These are phyloP conservation scores for Sextonia rubra DNA, from an alignment of 164 flowering plant species.

Conservation along the genomic window DNA sequence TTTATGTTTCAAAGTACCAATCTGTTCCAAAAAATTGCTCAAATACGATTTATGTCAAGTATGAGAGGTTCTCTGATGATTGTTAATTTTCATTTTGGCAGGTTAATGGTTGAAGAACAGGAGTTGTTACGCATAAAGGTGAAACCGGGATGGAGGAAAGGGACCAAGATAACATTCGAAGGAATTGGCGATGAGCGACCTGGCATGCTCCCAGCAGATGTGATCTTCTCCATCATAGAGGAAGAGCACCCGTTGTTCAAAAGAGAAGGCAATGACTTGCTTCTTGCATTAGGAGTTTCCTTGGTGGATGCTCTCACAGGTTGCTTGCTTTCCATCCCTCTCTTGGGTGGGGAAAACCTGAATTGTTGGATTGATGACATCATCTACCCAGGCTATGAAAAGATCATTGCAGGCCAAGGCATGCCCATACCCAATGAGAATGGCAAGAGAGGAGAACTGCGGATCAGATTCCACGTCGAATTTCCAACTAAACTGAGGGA, in stretches of 20 bases:
- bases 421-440: slow-evolving; percentile 56
- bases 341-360: slow-evolving; percentile 62
- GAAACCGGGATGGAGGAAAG: slow-evolving; percentile 84
- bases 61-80: not conserved
- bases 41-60: not conserved
- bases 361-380: slow-evolving; percentile 39
- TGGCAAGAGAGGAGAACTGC: slow-evolving; percentile 52
- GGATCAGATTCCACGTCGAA: slow-evolving; percentile 43
- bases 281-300: slow-evolving; percentile 53
- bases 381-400: slow-evolving; percentile 59
- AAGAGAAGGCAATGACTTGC: slow-evolving; percentile 62
- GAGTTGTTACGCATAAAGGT: slow-evolving; percentile 56
- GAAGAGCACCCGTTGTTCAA: slow-evolving; percentile 52
- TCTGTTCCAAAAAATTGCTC: too few relatives aligned
- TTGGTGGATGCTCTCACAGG: slow-evolving; percentile 76
- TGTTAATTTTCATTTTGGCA: slow-evolving; percentile 14
- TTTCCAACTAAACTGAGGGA: slow-evolving; percentile 47
- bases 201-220: slow-evolving; percentile 57
- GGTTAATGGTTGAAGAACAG: slow-evolving; percentile 50
- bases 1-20: too few relatives aligned
- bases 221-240: slow-evolving; percentile 56
- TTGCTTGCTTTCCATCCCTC: slow-evolving; percentile 52
- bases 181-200: slow-evolving; percentile 71
- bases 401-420: slow-evolving; percentile 63
- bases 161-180: slow-evolving; percentile 74